A percentile compares a stretch with the other conserved stretches of the same genome.
phyloP scores from a whole-genome alignment of 2,329 filamentous ascomycete species.

The Mycosphaerella sp. region DNA sequence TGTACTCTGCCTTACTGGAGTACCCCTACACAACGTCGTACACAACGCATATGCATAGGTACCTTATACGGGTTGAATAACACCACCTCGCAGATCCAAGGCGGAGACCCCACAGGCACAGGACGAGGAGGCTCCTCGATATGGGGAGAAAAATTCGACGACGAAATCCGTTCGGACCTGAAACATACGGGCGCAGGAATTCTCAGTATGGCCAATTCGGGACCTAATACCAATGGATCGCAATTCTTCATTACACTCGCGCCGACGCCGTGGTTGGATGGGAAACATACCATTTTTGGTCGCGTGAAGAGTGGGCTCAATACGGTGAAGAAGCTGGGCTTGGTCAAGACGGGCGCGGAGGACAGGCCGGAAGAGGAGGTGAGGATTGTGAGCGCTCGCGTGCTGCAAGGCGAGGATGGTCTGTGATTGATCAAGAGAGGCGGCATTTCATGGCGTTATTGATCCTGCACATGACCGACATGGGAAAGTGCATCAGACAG shows the following conservation, averaged over 20 bases:
- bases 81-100: slow-evolving; percentile 7
- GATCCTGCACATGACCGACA: not conserved
- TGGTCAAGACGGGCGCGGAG: slow-evolving; percentile 74
- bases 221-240: slow-evolving; percentile 85
- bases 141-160: slow-evolving; percentile 88
- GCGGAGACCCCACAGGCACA: slow-evolving; percentile 81
- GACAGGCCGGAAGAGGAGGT: slow-evolving; percentile 78
- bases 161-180: slow-evolving; percentile 72
- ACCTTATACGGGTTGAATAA: no score
- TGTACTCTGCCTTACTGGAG: no score
- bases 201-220: slow-evolving; percentile 94
- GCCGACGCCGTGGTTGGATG: slow-evolving; percentile 92
- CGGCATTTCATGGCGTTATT: not conserved
- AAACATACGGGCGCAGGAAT: slow-evolving; percentile 63
- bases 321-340: slow-evolving; percentile 78
- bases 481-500: not conserved
- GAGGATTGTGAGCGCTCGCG: slow-evolving; percentile 65
- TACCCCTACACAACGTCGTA: no score
- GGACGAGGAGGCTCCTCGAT: slow-evolving; percentile 83
- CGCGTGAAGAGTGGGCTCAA: slow-evolving; percentile 76
- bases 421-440: slow-evolving; percentile 32
- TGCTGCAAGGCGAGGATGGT: slow-evolving; percentile 61
- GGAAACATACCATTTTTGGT: slow-evolving; percentile 95
- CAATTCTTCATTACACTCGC: slow-evolving; percentile 97
- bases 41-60: no score